Base-by-base conservation (phyloP, 78 protist species). In the Dictyostelium brefeldianum region DNA sequence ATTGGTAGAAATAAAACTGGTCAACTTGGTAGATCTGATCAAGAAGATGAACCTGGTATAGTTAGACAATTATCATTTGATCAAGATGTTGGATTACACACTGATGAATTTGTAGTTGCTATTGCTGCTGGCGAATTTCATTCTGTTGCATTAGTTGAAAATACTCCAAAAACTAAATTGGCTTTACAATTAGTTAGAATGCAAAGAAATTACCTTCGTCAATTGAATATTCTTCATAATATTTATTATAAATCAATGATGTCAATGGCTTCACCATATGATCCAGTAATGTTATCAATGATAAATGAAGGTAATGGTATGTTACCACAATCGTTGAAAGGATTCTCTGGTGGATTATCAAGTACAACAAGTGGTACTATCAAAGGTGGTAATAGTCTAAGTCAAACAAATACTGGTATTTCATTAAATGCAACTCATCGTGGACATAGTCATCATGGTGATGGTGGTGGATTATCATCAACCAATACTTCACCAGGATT, bases 141-240 rank as follows among this genome's bases (percentile, higher is more conserved):
- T 51, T 75, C 83, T 0, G 93, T 87, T 8, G 93, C 84, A 7
- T 64, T 87, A 6, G 93, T 87, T 29, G 85, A 87, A 9, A 54
- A 74, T 31, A 62, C 71, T 7, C 84, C 93, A 51, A 87, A 87
- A 36, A 87, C 93, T 1, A 87, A 77, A 43, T 27, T 51, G 4
- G 83, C 84, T 0, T 41, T 87, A 5, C 47, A 47, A 17, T 50
- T 87, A 25, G n/a, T 87, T 4, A 57, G 81, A 50, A 77, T 87
- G 84, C 93, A 87, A 70, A 74, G 93, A 78, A 87, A 87, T 41
- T 87, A 77, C 51, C 56, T 87, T 7, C 46, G 93, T 18, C 93
- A 87, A 64, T 46, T 87, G 4, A 87, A 87, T 56, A 77, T 87
- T 5, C 56, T 87, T 8, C 15, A 57, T 1, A 87, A 87, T 20